These are phyloP conservation scores for Podospora tetraspora DNA, from an alignment of 495 filamentous ascomycete species.

Conservation along the genomic window DNA sequence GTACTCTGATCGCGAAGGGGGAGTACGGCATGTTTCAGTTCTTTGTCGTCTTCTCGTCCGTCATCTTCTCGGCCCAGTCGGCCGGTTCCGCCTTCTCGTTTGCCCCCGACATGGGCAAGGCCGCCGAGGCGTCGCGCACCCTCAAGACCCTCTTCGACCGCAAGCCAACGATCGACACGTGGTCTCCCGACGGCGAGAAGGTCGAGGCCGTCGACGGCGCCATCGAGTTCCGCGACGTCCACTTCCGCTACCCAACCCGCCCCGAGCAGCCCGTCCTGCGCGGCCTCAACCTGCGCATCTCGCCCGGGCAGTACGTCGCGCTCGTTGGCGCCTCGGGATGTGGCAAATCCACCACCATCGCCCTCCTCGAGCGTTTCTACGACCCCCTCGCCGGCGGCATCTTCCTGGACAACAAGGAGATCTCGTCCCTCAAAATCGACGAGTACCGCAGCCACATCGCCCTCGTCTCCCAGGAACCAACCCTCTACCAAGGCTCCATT, in stretches of 20 bases:
- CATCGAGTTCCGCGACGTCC: conserved; percentile 55
- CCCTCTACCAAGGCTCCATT: conserved; percentile 53
- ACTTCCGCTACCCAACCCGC: conserved; percentile 58
- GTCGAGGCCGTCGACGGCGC: conserved; percentile 48
- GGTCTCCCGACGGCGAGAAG: conserved; percentile 66
- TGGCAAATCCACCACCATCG: conserved; percentile 71
- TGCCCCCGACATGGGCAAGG: conserved; percentile 39
- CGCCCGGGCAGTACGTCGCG: conserved; percentile 62
- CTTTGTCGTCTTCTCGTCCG: conserved; percentile 69
- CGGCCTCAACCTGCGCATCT: conserved; percentile 52
- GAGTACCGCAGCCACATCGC: conserved; percentile 54
- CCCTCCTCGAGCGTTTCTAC: conserved; percentile 65
- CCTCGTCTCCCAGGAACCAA: conserved; percentile 63
- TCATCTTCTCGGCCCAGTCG: conserved; percentile 38
- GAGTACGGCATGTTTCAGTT: conserved; percentile 75
- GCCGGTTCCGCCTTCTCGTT: conserved; percentile 38
- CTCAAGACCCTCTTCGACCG: conserved; percentile 40
- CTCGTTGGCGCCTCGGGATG: conserved; percentile 71
- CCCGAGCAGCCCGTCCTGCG: conserved; percentile 53
- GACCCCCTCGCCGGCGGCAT: conserved; percentile 54
- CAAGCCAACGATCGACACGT: conserved; percentile 43
- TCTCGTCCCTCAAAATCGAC: conserved; percentile 42
- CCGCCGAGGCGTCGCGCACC: conserved; percentile 29
- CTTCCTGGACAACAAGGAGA: conserved; percentile 49
- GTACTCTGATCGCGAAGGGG: conserved; percentile 61